phyloP scores from a whole-genome alignment of 164 flowering plant genomes.

The Kalanchoe fedtschenkoi region DNA sequence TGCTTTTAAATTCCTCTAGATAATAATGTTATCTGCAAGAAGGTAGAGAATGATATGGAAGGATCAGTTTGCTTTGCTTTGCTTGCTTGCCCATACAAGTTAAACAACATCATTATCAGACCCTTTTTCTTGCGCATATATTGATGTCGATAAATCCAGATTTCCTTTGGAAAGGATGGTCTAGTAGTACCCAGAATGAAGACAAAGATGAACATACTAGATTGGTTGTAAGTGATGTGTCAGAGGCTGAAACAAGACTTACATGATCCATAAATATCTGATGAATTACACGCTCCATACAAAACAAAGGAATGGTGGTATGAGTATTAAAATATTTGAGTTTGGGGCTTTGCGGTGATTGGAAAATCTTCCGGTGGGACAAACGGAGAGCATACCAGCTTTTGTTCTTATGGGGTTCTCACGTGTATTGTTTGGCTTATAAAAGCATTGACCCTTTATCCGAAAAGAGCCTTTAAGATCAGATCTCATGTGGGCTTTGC shows the following conservation, averaged over 20 bases:
- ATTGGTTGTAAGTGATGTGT: constrained; percentile 1
- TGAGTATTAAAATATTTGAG: background rate
- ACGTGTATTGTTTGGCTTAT: constrained; percentile 2
- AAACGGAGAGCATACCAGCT: too few species aligned
- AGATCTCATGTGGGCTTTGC: background rate
- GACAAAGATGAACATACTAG: constrained; percentile 4
- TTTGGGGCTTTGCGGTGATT: background rate
- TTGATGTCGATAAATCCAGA: background rate
- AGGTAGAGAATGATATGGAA: constrained; percentile 1
- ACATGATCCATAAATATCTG: background rate
- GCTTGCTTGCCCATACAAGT: background rate
- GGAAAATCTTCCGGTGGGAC: background rate
- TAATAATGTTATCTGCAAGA: constrained; percentile 5
- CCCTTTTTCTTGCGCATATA: background rate
- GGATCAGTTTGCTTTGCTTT: background rate
- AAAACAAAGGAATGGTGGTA: constrained; percentile 3
- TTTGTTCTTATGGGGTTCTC: background rate
- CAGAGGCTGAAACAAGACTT: background rate
- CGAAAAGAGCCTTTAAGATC: background rate
- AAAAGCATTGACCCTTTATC: constrained; percentile 1
- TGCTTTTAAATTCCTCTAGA: background rate
- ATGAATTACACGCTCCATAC: background rate
- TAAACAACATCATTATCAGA: constrained; percentile 3
- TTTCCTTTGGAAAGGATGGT: background rate
- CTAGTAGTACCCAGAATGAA: background rate